Evolutionary conservation across 140 eudicot genomes (phyloP).

Genomic region (Ambrosia hybrid): DNA sequence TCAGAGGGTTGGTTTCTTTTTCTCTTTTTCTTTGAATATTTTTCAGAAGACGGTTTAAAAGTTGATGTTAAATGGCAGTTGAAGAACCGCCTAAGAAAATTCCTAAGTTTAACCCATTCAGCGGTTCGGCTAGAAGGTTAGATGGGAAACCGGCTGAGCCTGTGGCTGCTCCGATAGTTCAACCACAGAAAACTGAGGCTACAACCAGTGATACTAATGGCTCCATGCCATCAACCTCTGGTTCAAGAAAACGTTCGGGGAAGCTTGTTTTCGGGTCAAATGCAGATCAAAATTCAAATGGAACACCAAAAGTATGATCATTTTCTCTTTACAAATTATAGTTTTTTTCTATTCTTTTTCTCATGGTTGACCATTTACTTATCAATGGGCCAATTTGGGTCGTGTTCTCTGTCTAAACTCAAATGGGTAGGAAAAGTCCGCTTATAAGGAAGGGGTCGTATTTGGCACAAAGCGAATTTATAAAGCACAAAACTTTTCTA

Average conservation of each 20-base stretch:
- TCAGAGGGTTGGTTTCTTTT: constrained; percentile 43
- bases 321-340: neutral
- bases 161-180: constrained; percentile 36
- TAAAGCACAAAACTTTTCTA: neutral
- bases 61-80: constrained; percentile 27
- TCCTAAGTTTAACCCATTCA: constrained; percentile 56
- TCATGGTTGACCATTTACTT: neutral
- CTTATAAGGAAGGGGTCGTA: neutral
- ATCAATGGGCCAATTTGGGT: neutral
- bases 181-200: constrained; percentile 34
- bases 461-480: neutral
- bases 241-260: constrained; percentile 51
- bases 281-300: constrained; percentile 41
- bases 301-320: constrained; percentile 41
- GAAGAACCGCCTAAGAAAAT: constrained; percentile 50
- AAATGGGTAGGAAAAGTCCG: neutral
- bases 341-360: neutral
- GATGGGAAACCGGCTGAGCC: constrained; percentile 62
- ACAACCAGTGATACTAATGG: constrained; percentile 29
- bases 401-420: neutral
- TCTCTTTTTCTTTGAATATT: neutral
- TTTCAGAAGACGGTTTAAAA: neutral
- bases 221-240: constrained; percentile 42
- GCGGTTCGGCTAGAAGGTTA: constrained; percentile 69
- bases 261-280: constrained; percentile 81